Evolutionary conservation across 106 monocot species (phyloP).

Genomic region (Dendrobium chrysotoxum): DNA sequence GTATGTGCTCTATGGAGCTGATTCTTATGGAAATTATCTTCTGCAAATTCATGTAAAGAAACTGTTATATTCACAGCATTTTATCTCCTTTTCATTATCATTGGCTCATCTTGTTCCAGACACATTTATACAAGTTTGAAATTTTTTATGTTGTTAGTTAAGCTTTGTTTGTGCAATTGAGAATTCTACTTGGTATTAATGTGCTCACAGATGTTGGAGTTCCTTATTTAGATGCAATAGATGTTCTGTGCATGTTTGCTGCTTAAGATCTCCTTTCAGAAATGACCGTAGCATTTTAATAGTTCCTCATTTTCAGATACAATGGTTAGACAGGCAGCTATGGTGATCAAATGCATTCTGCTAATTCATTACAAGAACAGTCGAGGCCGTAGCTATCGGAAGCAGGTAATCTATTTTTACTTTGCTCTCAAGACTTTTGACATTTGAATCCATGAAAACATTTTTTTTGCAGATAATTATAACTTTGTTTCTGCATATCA

Average conservation of each 20-base stretch:
- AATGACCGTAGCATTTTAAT: not conserved
- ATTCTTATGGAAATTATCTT: too few relatives aligned
- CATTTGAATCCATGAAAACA: not conserved
- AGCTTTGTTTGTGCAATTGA: too few relatives aligned
- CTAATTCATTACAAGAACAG: constrained; percentile 87
- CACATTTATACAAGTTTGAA: too few relatives aligned
- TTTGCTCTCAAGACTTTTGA: not conserved
- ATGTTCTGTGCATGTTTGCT: not conserved
- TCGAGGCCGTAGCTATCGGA: constrained; percentile 71
- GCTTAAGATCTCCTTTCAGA: not conserved
- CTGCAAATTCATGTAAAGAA: too few relatives aligned
- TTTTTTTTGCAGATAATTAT: not conserved
- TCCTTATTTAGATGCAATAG: not conserved
- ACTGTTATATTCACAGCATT: too few relatives aligned
- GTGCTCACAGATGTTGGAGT: not conserved
- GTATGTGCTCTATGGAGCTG: too few relatives aligned
- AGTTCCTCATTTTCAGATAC: constrained; percentile 51
- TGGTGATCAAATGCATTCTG: constrained; percentile 69
- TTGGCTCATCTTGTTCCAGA: too few relatives aligned
- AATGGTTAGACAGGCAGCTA: constrained; percentile 85
- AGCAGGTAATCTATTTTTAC: constrained; percentile 48
- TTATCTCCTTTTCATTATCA: too few relatives aligned
- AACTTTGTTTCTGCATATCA: not conserved
- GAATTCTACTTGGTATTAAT: not conserved
- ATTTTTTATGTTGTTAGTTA: too few relatives aligned